These are phyloP conservation scores for Teratosphaeria epicoccoides DNA, from an alignment of 2,329 filamentous ascomycete genomes.

Conservation along the genomic window DNA sequence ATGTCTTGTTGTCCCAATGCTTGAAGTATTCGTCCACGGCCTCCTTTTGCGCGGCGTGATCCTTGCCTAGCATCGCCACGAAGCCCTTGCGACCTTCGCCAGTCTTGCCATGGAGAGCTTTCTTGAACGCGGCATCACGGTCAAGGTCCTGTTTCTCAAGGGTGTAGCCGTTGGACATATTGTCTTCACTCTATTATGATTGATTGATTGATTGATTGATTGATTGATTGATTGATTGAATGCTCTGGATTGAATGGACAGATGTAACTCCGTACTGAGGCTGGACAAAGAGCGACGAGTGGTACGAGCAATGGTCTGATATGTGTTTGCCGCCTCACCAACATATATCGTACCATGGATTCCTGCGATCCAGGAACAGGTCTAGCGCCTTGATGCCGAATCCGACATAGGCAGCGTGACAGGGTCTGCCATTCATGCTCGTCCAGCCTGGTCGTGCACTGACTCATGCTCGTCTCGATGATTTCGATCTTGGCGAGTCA, in stretches of 20 bases:
- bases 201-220: no score
- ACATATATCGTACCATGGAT: neutral
- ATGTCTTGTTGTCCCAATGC: conserved; percentile 83
- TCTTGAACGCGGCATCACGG: conserved; percentile 65
- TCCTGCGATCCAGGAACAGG: conserved; percentile 2
- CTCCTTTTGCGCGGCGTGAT: conserved; percentile 64
- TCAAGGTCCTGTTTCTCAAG: conserved; percentile 33
- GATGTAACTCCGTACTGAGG: no score
- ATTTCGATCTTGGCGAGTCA: neutral
- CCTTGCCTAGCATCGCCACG: conserved; percentile 76
- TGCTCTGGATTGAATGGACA: no score
- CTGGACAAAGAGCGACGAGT: neutral
- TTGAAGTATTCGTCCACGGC: conserved; percentile 91
- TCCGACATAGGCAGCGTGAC: neutral
- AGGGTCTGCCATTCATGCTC: neutral
- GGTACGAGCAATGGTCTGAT: neutral
- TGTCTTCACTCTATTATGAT: no score
- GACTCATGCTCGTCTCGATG: neutral
- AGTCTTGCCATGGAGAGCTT: conserved; percentile 64
- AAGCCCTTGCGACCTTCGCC: conserved; percentile 70
- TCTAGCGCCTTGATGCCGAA: neutral
- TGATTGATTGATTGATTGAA: no score
- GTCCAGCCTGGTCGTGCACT: neutral
- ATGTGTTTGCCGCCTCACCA: neutral
- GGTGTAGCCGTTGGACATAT: conserved; percentile 14